A percentile compares a stretch with the other conserved stretches of the same genome.
These are phyloP conservation scores for Phascolomyces articulosus DNA, from an alignment of 371 early-diverging fungal genomes.

Conservation along the genomic window DNA sequence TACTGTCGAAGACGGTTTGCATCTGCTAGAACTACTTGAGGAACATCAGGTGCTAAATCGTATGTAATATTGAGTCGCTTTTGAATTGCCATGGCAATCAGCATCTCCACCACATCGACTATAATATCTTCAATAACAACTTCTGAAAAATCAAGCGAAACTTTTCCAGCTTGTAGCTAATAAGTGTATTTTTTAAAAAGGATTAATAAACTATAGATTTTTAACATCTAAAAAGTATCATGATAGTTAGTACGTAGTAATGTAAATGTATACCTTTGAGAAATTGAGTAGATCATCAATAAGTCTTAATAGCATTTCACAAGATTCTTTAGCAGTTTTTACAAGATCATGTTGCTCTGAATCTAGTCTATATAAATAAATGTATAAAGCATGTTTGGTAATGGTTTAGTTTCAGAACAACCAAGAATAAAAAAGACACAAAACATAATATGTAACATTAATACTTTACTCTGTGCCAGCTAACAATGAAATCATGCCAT, in stretches of 20 bases:
- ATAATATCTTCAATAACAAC: conserved; percentile 54
- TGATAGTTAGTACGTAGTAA: too few species aligned
- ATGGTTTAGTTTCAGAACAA: too few species aligned
- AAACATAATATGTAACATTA: too few species aligned
- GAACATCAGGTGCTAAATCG: conserved; percentile 35
- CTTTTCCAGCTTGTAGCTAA: conserved; percentile 62
- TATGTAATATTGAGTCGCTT: conserved; percentile 53
- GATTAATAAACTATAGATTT: too few species aligned
- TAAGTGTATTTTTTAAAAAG: too few species aligned
- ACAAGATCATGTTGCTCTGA: conserved; percentile 61
- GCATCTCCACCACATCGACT: conserved; percentile 56
- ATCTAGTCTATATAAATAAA: conserved; percentile 36
- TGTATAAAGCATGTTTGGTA: too few species aligned
- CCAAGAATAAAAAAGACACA: too few species aligned
- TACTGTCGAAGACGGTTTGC: conserved; percentile 46
- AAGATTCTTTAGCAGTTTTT: conserved; percentile 59
- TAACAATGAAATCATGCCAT: conserved; percentile 61
- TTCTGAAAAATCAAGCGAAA: conserved; percentile 50
- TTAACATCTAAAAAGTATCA: too few species aligned
- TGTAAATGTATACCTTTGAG: conserved; percentile 51
- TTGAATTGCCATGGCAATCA: conserved; percentile 56
- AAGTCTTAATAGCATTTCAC: conserved; percentile 59
- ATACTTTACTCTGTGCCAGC: conserved; percentile 46
- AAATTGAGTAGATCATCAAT: conserved; percentile 68
- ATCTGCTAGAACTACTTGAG: conserved; percentile 48